These are phyloP conservation scores for Curvularia sp. DNA, from an alignment of 2,329 filamentous ascomycete genomes.

Conservation along the genomic window DNA sequence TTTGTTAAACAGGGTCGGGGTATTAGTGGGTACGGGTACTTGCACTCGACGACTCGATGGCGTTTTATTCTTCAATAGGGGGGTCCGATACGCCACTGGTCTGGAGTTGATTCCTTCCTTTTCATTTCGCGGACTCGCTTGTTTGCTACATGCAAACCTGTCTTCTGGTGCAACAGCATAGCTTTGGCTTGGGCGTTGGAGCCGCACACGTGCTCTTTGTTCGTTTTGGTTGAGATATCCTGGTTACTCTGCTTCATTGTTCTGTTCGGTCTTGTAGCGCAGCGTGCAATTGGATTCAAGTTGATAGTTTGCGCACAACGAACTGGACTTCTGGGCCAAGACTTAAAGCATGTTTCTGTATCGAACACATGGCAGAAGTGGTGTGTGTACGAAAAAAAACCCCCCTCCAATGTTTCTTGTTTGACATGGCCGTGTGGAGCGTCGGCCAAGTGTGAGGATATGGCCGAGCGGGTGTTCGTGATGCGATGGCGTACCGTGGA, in stretches of 20 bases:
- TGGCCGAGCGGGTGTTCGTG: slow-evolving; percentile 7
- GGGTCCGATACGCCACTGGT: neutral
- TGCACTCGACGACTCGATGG: neutral
- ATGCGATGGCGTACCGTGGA: slow-evolving; percentile 10
- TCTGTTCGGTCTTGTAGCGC: neutral
- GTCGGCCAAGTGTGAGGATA: neutral
- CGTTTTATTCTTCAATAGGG: slow-evolving; percentile 2
- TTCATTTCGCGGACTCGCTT: slow-evolving; percentile 30
- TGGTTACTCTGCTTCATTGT: slow-evolving; percentile 8
- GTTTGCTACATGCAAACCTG: slow-evolving; percentile 22
- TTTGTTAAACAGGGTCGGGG: neutral
- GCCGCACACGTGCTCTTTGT: slow-evolving; percentile 1
- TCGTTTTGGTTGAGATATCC: slow-evolving; percentile 18
- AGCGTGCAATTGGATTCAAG: slow-evolving; percentile 3
- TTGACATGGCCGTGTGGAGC: neutral
- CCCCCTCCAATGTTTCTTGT: neutral
- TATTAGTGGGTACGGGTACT: neutral
- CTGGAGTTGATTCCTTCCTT: slow-evolving; percentile 2
- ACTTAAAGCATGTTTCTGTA: neutral
- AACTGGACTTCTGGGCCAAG: neutral
- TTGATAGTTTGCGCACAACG: neutral
- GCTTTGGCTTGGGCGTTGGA: slow-evolving; percentile 4
- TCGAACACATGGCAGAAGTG: neutral
- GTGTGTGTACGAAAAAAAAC: neutral
- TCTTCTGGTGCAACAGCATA: slow-evolving; percentile 5